phyloP scores from a whole-genome alignment of 129 eudicot species.

The Scalesia atractyloides region DNA sequence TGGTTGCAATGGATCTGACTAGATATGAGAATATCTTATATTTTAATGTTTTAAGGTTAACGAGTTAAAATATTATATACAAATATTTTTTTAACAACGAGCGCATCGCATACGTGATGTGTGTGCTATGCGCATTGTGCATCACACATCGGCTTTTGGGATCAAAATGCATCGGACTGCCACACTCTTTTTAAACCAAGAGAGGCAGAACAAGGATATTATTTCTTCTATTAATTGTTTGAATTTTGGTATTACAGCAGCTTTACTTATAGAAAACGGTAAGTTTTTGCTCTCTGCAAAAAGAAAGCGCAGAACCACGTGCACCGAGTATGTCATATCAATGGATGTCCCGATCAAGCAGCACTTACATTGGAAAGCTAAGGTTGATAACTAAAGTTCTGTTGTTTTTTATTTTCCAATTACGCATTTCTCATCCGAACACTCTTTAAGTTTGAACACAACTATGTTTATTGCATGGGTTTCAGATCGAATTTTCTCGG shows the following conservation, averaged over 20 bases:
- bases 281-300: conserved; percentile 56
- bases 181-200: no score
- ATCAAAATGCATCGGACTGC: no score
- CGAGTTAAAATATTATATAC: no score
- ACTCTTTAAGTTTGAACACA: not conserved
- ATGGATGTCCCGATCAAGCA: conserved; percentile 91
- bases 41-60: no score
- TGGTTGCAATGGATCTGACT: no score
- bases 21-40: no score
- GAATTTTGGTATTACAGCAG: conserved; percentile 45
- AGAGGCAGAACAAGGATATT: no score
- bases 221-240: not conserved
- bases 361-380: conserved; percentile 80
- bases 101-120: no score
- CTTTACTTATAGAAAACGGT: conserved; percentile 50
- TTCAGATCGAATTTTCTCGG: conserved; percentile 89
- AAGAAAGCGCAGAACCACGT: conserved; percentile 75
- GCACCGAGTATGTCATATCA: conserved; percentile 85
- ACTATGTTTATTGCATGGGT: not conserved
- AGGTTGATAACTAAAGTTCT: conserved; percentile 40
- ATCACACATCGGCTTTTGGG: no score
- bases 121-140: no score
- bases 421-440: not conserved
- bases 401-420: not conserved
- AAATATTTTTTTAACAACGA: no score